Conservation (phyloP, 352 stramenopile species). For the Phytophthora sojae region DNA sequence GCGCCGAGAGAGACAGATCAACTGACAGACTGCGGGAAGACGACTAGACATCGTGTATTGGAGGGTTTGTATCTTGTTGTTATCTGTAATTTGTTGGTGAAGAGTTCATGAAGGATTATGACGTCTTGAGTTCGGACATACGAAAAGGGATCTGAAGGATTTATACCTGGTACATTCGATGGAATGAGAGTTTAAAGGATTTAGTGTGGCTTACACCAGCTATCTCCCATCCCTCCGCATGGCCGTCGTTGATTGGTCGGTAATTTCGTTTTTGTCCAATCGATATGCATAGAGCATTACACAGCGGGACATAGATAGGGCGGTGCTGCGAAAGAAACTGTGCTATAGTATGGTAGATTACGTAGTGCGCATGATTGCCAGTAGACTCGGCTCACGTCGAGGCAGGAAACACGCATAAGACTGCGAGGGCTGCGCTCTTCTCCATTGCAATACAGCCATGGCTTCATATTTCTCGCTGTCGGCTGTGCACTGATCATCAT, state of each 20-base stretch:
- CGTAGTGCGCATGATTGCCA: background rate
- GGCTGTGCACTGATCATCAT: background rate
- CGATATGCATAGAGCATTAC: background rate
- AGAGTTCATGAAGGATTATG: too few species aligned
- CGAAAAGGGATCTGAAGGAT: background rate
- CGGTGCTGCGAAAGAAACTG: conserved; percentile 30
- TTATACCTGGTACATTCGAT: background rate
- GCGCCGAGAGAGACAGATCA: conserved; percentile 15
- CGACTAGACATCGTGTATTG: background rate
- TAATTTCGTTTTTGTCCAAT: conserved; percentile 27
- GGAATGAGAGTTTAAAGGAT: background rate
- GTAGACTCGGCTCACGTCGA: too few species aligned
- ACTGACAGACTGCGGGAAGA: conserved; percentile 1
- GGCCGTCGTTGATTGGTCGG: background rate
- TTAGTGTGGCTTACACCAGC: background rate
- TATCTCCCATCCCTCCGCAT: background rate
- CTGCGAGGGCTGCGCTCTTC: background rate
- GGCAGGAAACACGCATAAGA: too few species aligned
- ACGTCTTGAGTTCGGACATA: too few species aligned
- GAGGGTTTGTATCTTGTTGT: background rate
- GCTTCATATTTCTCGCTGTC: background rate
- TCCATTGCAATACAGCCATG: too few species aligned
- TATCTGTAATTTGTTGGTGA: background rate
- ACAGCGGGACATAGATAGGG: conserved; percentile 11
- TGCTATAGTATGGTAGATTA: conserved; percentile 1